Base-by-base conservation (phyloP, 1,284 basidiomycete genomes). In the Melanopsichium pennsylvanicum region DNA sequence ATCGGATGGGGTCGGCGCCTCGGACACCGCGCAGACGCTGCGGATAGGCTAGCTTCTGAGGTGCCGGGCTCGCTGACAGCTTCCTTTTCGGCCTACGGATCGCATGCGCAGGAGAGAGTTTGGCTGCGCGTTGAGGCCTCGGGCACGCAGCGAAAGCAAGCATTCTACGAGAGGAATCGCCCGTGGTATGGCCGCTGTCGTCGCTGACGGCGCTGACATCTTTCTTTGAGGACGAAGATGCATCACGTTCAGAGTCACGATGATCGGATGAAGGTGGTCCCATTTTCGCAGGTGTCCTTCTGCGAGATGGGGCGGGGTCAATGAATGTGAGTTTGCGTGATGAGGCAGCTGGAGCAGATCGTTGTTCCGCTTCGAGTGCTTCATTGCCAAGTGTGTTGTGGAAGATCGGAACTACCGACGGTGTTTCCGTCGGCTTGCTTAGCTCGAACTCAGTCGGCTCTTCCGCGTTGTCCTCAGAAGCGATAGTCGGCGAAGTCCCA, bases 41-140 rank as follows among this genome's bases (percentile, higher is more conserved):
- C 18, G 37, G 35, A 22, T 70, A 70, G 4, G 61, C 49, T 9
- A 70, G 52, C 21, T 56, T 54, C 13, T 50, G 52, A 3, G 68
- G 68, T 5, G 68, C 68, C 3, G 68, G 68, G 34, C 68, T 70
- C 11, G 57, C 68, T 2, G 68, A 66, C 6, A 64, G 25, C 16
- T 66, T 66, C 16, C 25, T 39, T 27, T 52, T 55, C 8, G 51
- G 15, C 13, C 44, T 46, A 10, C 39, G 37, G 10, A 18, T 39
- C 0, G 50, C 49, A 12, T 48, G 50, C 9, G 52, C 48, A 19
- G 64, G 58, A 10, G 58, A 61, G 11, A 55, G 22, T 4, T 29
- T 42, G 16, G 37, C 35, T 21, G 39, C 37, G 6, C 68, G 61
- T 16, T 61, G 45, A 1, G 68, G 61, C 25, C 50, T 60, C 4